Conservation (phyloP, 225 moss, liverwort and hornwort genomes). For the Polytrichum formosum region DNA sequence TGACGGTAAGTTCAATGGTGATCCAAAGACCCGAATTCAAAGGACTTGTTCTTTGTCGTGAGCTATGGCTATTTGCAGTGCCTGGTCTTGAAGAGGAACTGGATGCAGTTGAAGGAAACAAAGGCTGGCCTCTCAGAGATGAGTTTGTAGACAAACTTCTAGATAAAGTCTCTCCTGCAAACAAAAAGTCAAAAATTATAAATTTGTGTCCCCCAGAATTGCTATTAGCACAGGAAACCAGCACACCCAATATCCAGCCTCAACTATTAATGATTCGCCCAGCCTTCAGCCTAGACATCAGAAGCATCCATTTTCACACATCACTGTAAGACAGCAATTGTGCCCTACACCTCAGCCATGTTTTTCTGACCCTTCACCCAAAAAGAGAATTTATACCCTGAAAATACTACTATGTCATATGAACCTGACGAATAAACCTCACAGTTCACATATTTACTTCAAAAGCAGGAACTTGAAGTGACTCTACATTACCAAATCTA, state of each 20-base stretch:
- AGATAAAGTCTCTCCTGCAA: slow-evolving; percentile 34
- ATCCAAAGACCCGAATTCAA: slow-evolving; percentile 62
- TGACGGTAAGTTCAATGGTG: slow-evolving; percentile 46
- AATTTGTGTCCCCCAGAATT: not conserved
- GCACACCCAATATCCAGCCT: no score
- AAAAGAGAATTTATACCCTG: not conserved
- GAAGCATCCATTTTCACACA: no score
- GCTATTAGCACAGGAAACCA: no score
- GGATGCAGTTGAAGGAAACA: slow-evolving; percentile 36
- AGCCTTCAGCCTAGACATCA: no score
- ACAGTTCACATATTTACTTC: not conserved
- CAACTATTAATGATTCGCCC: no score
- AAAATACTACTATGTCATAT: not conserved
- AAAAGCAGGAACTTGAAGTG: no score
- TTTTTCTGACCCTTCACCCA: no score
- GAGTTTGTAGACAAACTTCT: slow-evolving; percentile 49
- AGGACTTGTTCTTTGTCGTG: slow-evolving; percentile 51
- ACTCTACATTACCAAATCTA: no score
- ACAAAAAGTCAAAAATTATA: not conserved
- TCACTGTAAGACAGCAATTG: no score
- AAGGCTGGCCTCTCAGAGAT: slow-evolving; percentile 45
- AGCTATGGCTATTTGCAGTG: slow-evolving; percentile 27
- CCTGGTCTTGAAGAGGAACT: slow-evolving; percentile 32
- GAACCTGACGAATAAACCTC: not conserved
- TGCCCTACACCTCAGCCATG: no score